Evolutionary conservation across 176 grass and related monocot species (phyloP).

Genomic region (Phoenix roebelenii): DNA sequence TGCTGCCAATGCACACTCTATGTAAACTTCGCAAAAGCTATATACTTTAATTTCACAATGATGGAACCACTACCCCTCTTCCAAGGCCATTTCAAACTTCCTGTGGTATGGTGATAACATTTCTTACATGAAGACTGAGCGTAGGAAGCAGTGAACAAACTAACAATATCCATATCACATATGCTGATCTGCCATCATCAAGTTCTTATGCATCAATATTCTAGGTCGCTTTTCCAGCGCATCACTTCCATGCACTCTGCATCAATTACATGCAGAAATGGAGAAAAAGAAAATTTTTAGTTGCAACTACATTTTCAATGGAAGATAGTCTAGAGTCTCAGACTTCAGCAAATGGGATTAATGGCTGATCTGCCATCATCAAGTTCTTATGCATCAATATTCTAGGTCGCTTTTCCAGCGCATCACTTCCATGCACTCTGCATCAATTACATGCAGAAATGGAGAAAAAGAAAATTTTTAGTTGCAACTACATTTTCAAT

Average conservation of each 20-base stretch:
- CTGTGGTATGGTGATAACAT: too few species aligned
- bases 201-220: too few species aligned
- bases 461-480: not conserved
- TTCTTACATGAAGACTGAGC: too few species aligned
- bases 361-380: not conserved
- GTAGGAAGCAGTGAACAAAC: too few species aligned
- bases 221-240: slow-evolving; percentile 46
- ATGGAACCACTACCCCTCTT: too few species aligned
- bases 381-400: too few species aligned
- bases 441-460: slow-evolving; percentile 18
- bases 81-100: too few species aligned
- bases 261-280: slow-evolving; percentile 17
- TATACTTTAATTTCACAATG: too few species aligned
- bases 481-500: not conserved
- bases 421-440: slow-evolving; percentile 63
- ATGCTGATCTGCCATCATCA: too few species aligned
- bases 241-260: slow-evolving; percentile 60
- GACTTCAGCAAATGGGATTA: not conserved
- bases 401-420: slow-evolving; percentile 43
- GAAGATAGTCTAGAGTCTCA: not conserved
- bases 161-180: too few species aligned
- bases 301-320: not conserved
- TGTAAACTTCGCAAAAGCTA: too few species aligned
- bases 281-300: not conserved
- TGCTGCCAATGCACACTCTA: too few species aligned